These are phyloP conservation scores for Nadsonia commutata DNA, from an alignment of 1,139 yeast genomes.

Conservation along the genomic window DNA sequence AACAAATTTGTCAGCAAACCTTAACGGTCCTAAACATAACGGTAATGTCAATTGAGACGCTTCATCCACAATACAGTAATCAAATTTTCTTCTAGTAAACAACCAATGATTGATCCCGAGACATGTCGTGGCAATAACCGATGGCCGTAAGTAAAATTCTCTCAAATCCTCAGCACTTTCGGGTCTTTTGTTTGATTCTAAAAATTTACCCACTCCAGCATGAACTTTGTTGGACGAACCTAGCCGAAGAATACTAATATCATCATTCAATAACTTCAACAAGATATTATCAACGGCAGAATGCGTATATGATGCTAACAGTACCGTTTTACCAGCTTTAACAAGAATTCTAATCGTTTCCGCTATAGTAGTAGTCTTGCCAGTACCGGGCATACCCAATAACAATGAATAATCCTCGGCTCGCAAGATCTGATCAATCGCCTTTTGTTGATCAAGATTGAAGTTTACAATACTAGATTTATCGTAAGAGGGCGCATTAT, in stretches of 20 bases:
- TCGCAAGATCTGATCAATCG: slow-evolving; percentile 48
- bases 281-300: slow-evolving; percentile 92
- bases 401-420: slow-evolving; percentile 68
- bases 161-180: slow-evolving; percentile 20
- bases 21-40: slow-evolving; percentile 71
- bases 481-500: slow-evolving; percentile 1
- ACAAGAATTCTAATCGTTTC: slow-evolving; percentile 52
- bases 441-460: slow-evolving; percentile 57
- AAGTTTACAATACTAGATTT: slow-evolving; percentile 16
- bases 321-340: slow-evolving; percentile 44
- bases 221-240: slow-evolving; percentile 40
- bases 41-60: slow-evolving; percentile 95
- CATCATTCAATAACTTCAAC: slow-evolving; percentile 34
- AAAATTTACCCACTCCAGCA: slow-evolving; percentile 33
- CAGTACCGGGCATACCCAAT: slow-evolving; percentile 98
- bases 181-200: slow-evolving; percentile 30
- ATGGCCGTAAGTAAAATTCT: slow-evolving; percentile 43
- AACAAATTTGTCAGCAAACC: slow-evolving; percentile 63
- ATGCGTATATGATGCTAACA: slow-evolving; percentile 80
- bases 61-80: slow-evolving; percentile 89
- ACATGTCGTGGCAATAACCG: slow-evolving; percentile 81
- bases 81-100: slow-evolving; percentile 50
- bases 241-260: slow-evolving; percentile 30
- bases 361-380: slow-evolving; percentile 87
- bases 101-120: slow-evolving; percentile 49